Conservation (phyloP, 2,329 filamentous ascomycete species). For the Aureobasidium vineae region DNA sequence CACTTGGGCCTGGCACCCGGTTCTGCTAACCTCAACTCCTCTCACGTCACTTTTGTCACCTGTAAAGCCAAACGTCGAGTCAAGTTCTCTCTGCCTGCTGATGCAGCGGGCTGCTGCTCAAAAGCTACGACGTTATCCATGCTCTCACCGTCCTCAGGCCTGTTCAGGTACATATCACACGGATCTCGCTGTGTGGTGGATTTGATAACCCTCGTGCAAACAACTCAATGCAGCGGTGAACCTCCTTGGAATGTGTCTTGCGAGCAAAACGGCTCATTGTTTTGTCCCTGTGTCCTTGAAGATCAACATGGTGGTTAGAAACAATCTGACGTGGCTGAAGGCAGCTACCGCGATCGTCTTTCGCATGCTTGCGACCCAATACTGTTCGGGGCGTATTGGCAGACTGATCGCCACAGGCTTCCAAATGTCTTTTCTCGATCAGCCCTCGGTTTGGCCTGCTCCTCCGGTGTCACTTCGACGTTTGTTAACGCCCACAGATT, state of each 20-base stretch:
- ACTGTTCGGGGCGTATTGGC: not conserved
- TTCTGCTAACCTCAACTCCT: not conserved
- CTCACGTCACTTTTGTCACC: constrained; percentile 10
- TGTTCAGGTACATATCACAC: not conserved
- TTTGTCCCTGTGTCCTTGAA: not conserved
- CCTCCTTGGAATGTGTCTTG: not conserved
- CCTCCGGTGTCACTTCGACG: not conserved
- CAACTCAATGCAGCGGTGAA: not conserved
- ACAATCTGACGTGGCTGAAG: constrained; percentile 10
- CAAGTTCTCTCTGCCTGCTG: not conserved
- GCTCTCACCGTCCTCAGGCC: not conserved
- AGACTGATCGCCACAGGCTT: constrained; percentile 14
- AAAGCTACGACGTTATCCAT: not conserved
- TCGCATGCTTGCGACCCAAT: not conserved
- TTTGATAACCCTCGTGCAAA: not conserved
- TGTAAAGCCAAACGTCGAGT: not conserved
- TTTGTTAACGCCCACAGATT: not conserved
- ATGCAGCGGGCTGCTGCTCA: not conserved
- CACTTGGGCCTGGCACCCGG: constrained; percentile 11
- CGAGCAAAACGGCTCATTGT: not conserved
- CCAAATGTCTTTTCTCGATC: constrained; percentile 8
- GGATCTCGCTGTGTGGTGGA: not conserved
- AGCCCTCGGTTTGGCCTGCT: constrained; percentile 13
- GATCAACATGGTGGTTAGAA: not conserved
- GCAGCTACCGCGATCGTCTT: constrained; percentile 7